These are phyloP conservation scores for Aspergillus novofumigatus DNA, from an alignment of 2,329 filamentous ascomycete species.

Conservation along the genomic window DNA sequence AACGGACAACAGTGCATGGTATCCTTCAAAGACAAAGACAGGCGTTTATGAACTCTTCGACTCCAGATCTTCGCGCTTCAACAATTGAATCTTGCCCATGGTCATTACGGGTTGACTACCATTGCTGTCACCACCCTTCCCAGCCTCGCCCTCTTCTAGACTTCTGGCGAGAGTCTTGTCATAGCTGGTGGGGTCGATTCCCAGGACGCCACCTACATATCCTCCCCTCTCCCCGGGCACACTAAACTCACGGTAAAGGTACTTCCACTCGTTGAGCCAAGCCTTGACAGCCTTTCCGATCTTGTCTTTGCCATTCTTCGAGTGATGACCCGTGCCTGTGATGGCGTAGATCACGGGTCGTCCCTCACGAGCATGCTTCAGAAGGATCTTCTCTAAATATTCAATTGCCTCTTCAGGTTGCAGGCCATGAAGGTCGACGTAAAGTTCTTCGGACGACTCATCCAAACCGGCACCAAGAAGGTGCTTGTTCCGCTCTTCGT, in stretches of 20 bases:
- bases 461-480: constrained; percentile 40
- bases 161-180: constrained; percentile 39
- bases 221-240: constrained; percentile 90
- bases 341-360: constrained; percentile 84
- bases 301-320: constrained; percentile 98
- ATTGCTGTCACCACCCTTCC: constrained; percentile 19
- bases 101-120: constrained; percentile 26
- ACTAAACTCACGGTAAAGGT: constrained; percentile 92
- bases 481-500: constrained; percentile 86
- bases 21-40: constrained; percentile 1
- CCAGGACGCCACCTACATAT: constrained; percentile 62
- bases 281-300: constrained; percentile 88
- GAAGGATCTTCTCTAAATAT: constrained; percentile 81
- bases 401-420: constrained; percentile 95
- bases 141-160: constrained; percentile 21
- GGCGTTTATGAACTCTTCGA: constrained; percentile 20
- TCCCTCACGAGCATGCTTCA: constrained; percentile 70
- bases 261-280: constrained; percentile 93
- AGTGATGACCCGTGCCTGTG: constrained; percentile 93
- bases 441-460: constrained; percentile 65
- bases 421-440: constrained; percentile 95
- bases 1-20: background rate
- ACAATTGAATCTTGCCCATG: constrained; percentile 43
- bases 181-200: constrained; percentile 60
- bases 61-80: constrained; percentile 42